These are phyloP conservation scores for Aotearoamyces nothofagi DNA, from an alignment of 2,329 filamentous ascomycete species.

Conservation along the genomic window DNA sequence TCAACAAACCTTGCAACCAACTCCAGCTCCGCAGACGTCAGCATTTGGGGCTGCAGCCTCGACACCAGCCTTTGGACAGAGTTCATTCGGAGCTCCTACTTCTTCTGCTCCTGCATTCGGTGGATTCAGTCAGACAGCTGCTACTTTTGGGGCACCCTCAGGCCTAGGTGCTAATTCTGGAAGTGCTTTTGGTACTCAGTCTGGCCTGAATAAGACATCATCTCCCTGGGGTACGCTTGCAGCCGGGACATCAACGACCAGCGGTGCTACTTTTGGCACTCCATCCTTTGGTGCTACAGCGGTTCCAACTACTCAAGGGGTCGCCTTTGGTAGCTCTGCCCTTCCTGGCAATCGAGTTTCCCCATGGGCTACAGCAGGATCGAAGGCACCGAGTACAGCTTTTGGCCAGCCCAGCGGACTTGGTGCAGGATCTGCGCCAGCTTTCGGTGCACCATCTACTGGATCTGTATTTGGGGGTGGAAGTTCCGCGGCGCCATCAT, in stretches of 20 bases:
- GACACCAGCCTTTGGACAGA: slow-evolving; percentile 21
- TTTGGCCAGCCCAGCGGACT: slow-evolving; percentile 41
- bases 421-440: slow-evolving; percentile 20
- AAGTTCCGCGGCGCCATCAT: slow-evolving; percentile 25
- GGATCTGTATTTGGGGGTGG: slow-evolving; percentile 22
- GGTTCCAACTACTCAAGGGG: slow-evolving; percentile 15
- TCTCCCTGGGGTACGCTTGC: slow-evolving; percentile 33
- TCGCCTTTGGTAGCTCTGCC: slow-evolving; percentile 18
- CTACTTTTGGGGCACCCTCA: slow-evolving; percentile 8
- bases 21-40: slow-evolving; percentile 9
- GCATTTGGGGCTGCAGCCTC: slow-evolving; percentile 4
- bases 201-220: slow-evolving; percentile 30
- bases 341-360: slow-evolving; percentile 31
- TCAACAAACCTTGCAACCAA: slow-evolving; percentile 6
- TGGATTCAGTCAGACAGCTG: slow-evolving; percentile 10
- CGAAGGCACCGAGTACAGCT: slow-evolving; percentile 19
- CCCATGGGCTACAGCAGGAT: slow-evolving; percentile 31
- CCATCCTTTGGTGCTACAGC: slow-evolving; percentile 18
- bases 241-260: slow-evolving; percentile 19
- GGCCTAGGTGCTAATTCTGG: slow-evolving; percentile 6
- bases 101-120: slow-evolving; percentile 17
- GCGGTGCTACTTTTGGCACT: slow-evolving; percentile 21
- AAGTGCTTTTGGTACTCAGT: slow-evolving; percentile 20
- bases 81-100: slow-evolving; percentile 19
- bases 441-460: slow-evolving; percentile 20